Evolutionary conservation across 164 flowering plant genomes (phyloP).

Genomic region (Macadamia tetraphylla): DNA sequence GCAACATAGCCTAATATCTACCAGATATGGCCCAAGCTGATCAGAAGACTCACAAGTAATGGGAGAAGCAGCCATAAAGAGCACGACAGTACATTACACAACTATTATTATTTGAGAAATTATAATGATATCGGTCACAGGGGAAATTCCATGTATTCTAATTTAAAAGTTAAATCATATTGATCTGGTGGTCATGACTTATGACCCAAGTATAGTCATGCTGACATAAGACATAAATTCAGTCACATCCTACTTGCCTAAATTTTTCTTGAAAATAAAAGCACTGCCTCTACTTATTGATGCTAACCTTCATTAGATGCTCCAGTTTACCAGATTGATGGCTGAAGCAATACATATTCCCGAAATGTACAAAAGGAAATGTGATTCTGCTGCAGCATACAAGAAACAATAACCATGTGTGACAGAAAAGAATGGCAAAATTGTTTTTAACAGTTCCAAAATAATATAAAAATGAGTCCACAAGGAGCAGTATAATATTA

Average conservation of each 20-base stretch:
- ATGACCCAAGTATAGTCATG: no score
- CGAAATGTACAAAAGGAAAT: constrained; percentile 23
- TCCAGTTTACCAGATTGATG: constrained; percentile 88
- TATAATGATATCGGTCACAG: background rate
- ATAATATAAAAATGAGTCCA: background rate
- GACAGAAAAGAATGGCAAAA: background rate
- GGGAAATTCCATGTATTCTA: no score
- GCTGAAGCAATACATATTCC: constrained; percentile 94
- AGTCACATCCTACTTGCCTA: background rate
- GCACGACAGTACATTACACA: no score
- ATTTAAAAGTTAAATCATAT: no score
- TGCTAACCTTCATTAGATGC: constrained; percentile 87
- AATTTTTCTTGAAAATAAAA: background rate
- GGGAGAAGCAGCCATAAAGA: no score
- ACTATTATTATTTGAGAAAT: background rate
- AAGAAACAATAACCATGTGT: background rate
- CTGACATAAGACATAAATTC: no score
- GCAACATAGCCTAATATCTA: no score
- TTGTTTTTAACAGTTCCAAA: background rate
- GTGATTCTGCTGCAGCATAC: background rate
- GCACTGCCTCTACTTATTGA: background rate
- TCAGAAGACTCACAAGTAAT: no score
- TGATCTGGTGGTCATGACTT: no score
- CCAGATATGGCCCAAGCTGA: no score
- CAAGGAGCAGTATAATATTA: background rate